Percentiles rank a stretch among this genome's conserved stretches.
Evolutionary conservation across 257 asterid species (phyloP).

Genomic region (Ilex asprella): DNA sequence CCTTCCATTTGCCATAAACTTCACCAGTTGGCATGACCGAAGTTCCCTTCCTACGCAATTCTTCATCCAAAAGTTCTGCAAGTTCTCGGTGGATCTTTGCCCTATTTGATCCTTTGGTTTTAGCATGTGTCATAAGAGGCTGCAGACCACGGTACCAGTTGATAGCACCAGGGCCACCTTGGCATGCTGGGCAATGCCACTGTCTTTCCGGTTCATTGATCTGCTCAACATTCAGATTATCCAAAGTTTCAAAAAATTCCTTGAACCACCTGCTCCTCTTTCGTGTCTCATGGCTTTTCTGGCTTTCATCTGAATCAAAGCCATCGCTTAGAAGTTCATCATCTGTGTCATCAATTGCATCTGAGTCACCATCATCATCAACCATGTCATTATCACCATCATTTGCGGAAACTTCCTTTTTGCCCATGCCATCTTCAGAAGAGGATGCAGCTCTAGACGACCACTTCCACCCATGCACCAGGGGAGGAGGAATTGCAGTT

Average conservation of each 20-base stretch:
- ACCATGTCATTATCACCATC: slow-evolving; percentile 14
- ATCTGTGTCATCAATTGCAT: slow-evolving; percentile 34
- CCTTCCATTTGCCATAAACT: slow-evolving; percentile 33
- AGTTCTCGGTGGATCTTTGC: slow-evolving; percentile 56
- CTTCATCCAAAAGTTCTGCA: slow-evolving; percentile 46
- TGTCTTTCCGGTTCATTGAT: slow-evolving; percentile 49
- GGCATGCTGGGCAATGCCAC: slow-evolving; percentile 72
- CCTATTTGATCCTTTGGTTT: slow-evolving; percentile 44
- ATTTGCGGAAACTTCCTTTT: slow-evolving; percentile 7
- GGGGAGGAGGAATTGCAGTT: slow-evolving; percentile 43
- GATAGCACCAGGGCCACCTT: slow-evolving; percentile 69
- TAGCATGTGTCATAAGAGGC: slow-evolving; percentile 48
- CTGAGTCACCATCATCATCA: slow-evolving; percentile 38
- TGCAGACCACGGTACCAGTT: slow-evolving; percentile 56
- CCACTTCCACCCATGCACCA: slow-evolving; percentile 49
- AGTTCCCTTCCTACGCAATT: slow-evolving; percentile 37
- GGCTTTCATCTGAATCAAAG: slow-evolving; percentile 44
- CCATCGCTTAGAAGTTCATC: slow-evolving; percentile 48
- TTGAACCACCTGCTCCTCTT: slow-evolving; percentile 50
- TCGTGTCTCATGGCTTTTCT: slow-evolving; percentile 38
- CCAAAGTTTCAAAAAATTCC: slow-evolving; percentile 35
- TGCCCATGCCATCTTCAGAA: slow-evolving; percentile 14
- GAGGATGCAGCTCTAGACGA: slow-evolving; percentile 25
- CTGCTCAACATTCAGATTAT: slow-evolving; percentile 34
- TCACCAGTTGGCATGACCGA: slow-evolving; percentile 47